A percentile compares a stretch with the other conserved stretches of the same genome.
Evolutionary conservation across 345 rosid species (phyloP).

Genomic region (Isatis tinctoria): DNA sequence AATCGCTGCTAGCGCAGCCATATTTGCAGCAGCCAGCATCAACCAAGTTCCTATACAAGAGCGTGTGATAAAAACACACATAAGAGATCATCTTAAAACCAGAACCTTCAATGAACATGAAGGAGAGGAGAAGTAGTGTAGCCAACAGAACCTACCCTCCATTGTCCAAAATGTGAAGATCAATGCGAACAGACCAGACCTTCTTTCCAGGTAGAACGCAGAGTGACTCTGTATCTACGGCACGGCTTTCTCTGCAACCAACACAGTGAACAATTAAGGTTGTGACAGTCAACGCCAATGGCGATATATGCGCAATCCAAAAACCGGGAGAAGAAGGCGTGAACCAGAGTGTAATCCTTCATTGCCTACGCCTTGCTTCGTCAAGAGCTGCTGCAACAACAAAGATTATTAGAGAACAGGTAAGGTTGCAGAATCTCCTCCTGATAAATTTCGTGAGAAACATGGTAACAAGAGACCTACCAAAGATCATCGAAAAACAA

Average conservation of each 20-base stretch:
- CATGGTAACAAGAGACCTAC: too few relatives aligned
- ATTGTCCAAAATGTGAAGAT: constrained; percentile 92
- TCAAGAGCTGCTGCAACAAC: constrained; percentile 39
- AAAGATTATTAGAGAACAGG: constrained; percentile 32
- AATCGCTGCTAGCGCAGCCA: constrained; percentile 89
- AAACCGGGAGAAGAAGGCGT: constrained; percentile 40
- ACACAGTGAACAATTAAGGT: neutral
- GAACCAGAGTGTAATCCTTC: constrained; percentile 35
- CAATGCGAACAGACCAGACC: constrained; percentile 94
- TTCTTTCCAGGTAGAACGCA: constrained; percentile 85
- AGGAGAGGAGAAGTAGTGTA: neutral
- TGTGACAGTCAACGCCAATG: constrained; percentile 78
- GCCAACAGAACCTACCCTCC: constrained; percentile 62
- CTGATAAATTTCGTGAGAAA: too few relatives aligned
- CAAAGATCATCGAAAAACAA: too few relatives aligned
- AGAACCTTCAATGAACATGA: neutral
- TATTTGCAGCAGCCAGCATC: constrained; percentile 97
- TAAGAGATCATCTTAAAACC: neutral
- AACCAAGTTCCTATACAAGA: constrained; percentile 59
- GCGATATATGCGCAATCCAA: constrained; percentile 76
- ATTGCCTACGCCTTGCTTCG: constrained; percentile 35
- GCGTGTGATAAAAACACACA: neutral
- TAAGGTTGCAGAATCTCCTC: neutral
- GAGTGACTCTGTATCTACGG: constrained; percentile 94
- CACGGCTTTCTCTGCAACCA: constrained; percentile 87